A percentile compares a stretch with the other conserved stretches of the same genome.
phyloP scores from a whole-genome alignment of 2,329 filamentous ascomycete genomes.

The Lasiodiplodia sp. region DNA sequence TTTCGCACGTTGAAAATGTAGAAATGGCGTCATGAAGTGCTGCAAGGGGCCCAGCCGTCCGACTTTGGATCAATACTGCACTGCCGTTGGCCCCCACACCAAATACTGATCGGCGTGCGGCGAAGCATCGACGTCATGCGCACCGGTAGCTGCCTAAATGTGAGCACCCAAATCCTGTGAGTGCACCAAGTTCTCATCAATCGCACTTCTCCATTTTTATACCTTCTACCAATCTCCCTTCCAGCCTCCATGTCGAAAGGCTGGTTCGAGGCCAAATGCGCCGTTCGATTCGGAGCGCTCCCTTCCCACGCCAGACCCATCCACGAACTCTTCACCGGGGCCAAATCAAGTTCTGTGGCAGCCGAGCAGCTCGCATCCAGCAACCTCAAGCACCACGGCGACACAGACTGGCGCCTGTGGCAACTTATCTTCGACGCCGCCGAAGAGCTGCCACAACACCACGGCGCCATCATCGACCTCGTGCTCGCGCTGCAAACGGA shows the following conservation, averaged over 20 bases:
- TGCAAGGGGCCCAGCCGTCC: no score
- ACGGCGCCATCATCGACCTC: not conserved
- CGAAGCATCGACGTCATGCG: no score
- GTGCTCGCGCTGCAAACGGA: not conserved
- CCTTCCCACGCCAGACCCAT: not conserved
- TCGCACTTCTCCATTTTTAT: not conserved
- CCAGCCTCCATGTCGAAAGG: not conserved
- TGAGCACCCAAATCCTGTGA: no score
- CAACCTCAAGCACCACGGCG: not conserved
- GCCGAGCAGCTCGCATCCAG: constrained; percentile 1
- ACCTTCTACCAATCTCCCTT: not conserved
- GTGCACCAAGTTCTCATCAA: no score
- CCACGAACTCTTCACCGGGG: not conserved
- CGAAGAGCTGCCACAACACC: not conserved
- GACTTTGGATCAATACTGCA: no score
- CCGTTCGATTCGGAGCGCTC: not conserved
- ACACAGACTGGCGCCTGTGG: constrained; percentile 4
- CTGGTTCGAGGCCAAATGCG: not conserved
- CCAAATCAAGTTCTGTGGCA: not conserved
- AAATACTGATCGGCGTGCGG: no score
- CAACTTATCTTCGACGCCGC: constrained; percentile 3
- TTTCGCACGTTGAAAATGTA: no score
- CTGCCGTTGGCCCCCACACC: no score
- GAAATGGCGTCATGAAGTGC: no score
- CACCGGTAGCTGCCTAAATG: no score